phyloP scores from a whole-genome alignment of 805 yeast genomes.

The Candida taoyuanica region DNA sequence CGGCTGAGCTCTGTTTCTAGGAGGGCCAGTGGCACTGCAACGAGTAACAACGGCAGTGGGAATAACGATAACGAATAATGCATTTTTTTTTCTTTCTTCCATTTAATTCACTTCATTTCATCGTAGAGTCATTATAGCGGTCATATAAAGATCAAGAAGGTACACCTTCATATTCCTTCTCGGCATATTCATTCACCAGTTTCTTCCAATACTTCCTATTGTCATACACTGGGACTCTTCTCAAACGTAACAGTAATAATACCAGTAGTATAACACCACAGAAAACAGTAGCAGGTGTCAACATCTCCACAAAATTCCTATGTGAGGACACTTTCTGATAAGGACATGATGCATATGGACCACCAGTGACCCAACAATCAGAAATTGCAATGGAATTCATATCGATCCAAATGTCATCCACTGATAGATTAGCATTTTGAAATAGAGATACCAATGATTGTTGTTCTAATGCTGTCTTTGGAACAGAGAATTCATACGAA shows the following conservation, averaged over 20 bases:
- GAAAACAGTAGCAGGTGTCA: slow-evolving; percentile 64
- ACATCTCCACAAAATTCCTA: slow-evolving; percentile 54
- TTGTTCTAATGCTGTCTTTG: slow-evolving; percentile 47
- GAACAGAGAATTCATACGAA: slow-evolving; percentile 38
- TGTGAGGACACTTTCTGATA: slow-evolving; percentile 53
- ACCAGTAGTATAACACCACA: slow-evolving; percentile 46
- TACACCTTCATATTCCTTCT: slow-evolving; percentile 78
- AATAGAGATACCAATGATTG: slow-evolving; percentile 22
- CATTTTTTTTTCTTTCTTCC: neutral
- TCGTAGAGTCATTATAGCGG: no score
- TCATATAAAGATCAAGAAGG: slow-evolving; percentile 47
- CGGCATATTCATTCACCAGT: slow-evolving; percentile 48
- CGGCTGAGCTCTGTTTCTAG: slow-evolving; percentile 15
- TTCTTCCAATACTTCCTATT: slow-evolving; percentile 65
- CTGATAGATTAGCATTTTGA: slow-evolving; percentile 21
- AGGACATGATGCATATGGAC: slow-evolving; percentile 74
- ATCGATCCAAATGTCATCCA: slow-evolving; percentile 66
- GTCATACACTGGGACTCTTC: slow-evolving; percentile 63
- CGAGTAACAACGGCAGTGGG: neutral
- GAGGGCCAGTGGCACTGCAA: neutral
- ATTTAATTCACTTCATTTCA: no score
- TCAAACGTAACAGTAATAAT: slow-evolving; percentile 48
- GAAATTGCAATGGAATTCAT: slow-evolving; percentile 69
- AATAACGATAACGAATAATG: neutral
- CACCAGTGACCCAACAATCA: slow-evolving; percentile 85